Conservation (phyloP, 345 rosid genomes). For the Dovyalis caffra region DNA sequence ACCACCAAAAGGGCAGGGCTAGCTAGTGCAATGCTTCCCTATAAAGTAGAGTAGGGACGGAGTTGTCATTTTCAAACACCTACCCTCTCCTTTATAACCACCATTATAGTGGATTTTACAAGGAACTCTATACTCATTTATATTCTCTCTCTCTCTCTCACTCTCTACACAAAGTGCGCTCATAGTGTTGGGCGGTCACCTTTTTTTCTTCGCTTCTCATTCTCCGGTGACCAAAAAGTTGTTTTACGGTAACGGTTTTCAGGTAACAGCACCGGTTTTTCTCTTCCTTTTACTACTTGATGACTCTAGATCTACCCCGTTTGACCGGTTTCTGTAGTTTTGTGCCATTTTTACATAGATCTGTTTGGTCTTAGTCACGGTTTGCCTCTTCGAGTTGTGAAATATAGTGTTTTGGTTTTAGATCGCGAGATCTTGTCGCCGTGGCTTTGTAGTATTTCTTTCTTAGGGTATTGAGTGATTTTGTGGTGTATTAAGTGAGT, state of each 20-base stretch:
- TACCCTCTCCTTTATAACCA: constrained; percentile 26
- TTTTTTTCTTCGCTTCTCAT: not conserved
- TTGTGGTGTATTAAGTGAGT: not conserved
- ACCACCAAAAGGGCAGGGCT: too few relatives aligned
- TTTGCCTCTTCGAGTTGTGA: not conserved
- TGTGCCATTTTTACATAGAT: constrained; percentile 12
- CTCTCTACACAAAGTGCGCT: not conserved
- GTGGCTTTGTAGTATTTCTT: too few relatives aligned
- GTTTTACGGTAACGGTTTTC: constrained; percentile 16
- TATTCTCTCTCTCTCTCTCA: not conserved
- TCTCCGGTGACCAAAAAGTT: constrained; percentile 5
- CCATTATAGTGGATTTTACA: not conserved
- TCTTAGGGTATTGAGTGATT: not conserved
- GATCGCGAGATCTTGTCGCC: constrained; percentile 13
- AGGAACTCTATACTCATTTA: not conserved
- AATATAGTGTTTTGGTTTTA: not conserved
- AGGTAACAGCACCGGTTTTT: not conserved
- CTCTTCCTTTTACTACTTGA: not conserved
- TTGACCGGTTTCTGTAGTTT: not conserved
- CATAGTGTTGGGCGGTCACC: not conserved
- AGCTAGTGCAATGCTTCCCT: not conserved
- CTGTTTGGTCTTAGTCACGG: not conserved
- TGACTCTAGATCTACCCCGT: constrained; percentile 5
- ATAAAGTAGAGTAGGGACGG: constrained; percentile 9
- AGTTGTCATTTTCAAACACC: constrained; percentile 41